phyloP scores from a whole-genome alignment of 371 early-diverging fungal genomes.

The Rhizopus arrhizus region DNA sequence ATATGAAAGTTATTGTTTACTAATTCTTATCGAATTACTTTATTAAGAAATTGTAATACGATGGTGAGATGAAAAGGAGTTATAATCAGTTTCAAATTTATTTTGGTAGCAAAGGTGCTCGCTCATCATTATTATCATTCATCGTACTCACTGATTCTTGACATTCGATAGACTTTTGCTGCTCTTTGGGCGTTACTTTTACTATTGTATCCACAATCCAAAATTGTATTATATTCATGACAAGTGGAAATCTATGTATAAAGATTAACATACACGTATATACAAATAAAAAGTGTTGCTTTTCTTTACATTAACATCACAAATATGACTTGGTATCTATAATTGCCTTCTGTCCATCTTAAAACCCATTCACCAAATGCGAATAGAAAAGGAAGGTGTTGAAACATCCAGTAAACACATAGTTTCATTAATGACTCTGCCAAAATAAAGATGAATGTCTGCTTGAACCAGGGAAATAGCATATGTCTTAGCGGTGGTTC shows the following conservation, averaged over 20 bases:
- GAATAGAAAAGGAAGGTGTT: conserved; percentile 37
- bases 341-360: conserved; percentile 44
- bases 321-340: conserved; percentile 50
- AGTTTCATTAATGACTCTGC: conserved; percentile 44
- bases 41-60: no score
- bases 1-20: no score
- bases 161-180: neutral
- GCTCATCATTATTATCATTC: conserved; percentile 19
- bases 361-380: conserved; percentile 45
- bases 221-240: conserved; percentile 70
- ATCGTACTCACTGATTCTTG: neutral
- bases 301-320: conserved; percentile 49
- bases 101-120: conserved; percentile 21
- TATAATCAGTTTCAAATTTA: conserved; percentile 1
- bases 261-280: neutral
- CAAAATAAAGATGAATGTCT: conserved; percentile 39
- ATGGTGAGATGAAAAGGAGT: no score
- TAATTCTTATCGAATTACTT: no score
- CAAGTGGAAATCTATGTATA: conserved; percentile 50
- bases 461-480: conserved; percentile 44
- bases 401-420: conserved; percentile 43
- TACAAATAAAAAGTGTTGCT: neutral
- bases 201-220: conserved; percentile 71
- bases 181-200: conserved; percentile 37
- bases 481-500: conserved; percentile 35